phyloP scores from a whole-genome alignment of 2,329 filamentous ascomycete genomes.

The Botrytis porri region DNA sequence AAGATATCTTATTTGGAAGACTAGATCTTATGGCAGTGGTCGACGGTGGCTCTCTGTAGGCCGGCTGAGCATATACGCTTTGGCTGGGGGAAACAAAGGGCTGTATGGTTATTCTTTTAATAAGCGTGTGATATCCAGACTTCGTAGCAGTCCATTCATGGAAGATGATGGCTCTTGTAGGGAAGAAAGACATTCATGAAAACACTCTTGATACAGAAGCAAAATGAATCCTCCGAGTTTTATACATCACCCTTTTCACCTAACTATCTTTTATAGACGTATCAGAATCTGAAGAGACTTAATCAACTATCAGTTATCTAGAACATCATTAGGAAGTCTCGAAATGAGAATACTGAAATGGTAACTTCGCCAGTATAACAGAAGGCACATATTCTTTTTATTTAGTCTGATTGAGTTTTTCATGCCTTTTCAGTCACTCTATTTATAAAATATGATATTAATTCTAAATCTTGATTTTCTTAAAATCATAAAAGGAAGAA shows the following conservation, averaged over 20 bases:
- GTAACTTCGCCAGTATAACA: neutral
- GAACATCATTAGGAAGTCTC: neutral
- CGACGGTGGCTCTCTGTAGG: neutral
- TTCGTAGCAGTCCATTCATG: neutral
- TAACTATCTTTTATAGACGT: neutral
- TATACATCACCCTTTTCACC: neutral
- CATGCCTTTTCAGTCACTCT: too few relatives aligned
- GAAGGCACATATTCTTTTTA: too few relatives aligned
- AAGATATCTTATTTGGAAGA: conserved; percentile 40
- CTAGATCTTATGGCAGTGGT: neutral
- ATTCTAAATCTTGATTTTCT: too few relatives aligned
- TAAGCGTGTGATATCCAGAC: conserved; percentile 15
- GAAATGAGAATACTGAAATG: neutral
- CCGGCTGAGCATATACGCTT: neutral
- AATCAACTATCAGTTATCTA: neutral
- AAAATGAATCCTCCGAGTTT: neutral
- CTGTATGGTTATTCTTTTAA: neutral
- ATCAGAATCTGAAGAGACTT: neutral
- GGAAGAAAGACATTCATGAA: neutral
- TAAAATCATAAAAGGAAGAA: too few relatives aligned
- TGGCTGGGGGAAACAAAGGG: neutral
- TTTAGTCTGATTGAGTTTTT: too few relatives aligned
- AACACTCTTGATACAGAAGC: neutral
- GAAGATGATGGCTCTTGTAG: neutral
- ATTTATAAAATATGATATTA: too few relatives aligned